These are phyloP conservation scores for Colletotrichum noveboracense DNA, from an alignment of 2,329 filamentous ascomycete species.

Conservation along the genomic window DNA sequence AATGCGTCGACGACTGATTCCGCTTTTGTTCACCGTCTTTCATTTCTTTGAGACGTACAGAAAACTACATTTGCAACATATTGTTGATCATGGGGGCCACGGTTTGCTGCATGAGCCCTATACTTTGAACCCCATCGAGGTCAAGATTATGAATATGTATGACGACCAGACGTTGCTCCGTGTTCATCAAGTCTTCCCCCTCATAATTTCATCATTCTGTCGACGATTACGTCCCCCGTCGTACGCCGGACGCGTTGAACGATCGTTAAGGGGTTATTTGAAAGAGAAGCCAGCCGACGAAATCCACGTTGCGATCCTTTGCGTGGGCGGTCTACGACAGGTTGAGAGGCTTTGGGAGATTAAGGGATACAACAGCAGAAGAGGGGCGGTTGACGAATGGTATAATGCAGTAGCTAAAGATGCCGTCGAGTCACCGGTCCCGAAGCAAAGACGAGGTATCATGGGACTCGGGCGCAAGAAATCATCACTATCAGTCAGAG, in stretches of 20 bases:
- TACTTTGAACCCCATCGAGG: slow-evolving; percentile 67
- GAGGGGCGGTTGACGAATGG: slow-evolving; percentile 65
- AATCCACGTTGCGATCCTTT: slow-evolving; percentile 64
- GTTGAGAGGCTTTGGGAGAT: slow-evolving; percentile 71
- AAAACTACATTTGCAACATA: slow-evolving; percentile 61
- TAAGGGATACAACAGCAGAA: slow-evolving; percentile 67
- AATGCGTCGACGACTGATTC: slow-evolving; percentile 69
- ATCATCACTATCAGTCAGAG: slow-evolving; percentile 44
- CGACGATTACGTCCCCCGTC: slow-evolving; percentile 67
- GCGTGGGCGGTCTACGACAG: slow-evolving; percentile 65
- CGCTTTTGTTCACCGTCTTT: slow-evolving; percentile 68
- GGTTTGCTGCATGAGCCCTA: slow-evolving; percentile 59
- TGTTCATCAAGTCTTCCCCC: slow-evolving; percentile 69
- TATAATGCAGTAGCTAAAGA: slow-evolving; percentile 57
- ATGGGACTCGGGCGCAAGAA: slow-evolving; percentile 64
- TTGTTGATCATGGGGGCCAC: slow-evolving; percentile 55
- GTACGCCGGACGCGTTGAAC: slow-evolving; percentile 67
- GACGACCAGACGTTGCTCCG: slow-evolving; percentile 66
- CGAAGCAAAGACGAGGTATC: slow-evolving; percentile 57
- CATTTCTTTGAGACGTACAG: slow-evolving; percentile 73
- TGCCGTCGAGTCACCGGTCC: slow-evolving; percentile 39
- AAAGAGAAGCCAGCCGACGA: slow-evolving; percentile 68
- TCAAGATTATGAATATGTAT: slow-evolving; percentile 67
- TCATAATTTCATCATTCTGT: slow-evolving; percentile 69
- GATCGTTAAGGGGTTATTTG: slow-evolving; percentile 67